Percentiles rank a stretch among this genome's conserved stretches.
These are phyloP conservation scores for Penicillium verrucosum DNA, from an alignment of 2,329 filamentous ascomycete genomes.

Conservation along the genomic window DNA sequence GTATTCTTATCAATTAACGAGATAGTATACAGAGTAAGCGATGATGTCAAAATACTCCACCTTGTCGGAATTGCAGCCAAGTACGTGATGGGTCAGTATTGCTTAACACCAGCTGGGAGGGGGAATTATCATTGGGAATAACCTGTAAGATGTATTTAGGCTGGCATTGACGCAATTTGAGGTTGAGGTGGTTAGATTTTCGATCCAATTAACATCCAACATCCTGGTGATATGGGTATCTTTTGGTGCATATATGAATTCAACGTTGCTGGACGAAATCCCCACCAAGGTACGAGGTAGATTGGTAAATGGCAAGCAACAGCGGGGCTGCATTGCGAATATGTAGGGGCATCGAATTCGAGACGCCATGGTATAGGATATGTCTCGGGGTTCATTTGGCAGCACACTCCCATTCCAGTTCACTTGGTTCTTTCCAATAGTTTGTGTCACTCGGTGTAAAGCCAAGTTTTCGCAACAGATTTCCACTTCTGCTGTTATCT, in stretches of 20 bases:
- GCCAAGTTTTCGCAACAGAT: constrained; percentile 23
- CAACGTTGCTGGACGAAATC: neutral
- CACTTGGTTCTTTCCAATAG: constrained; percentile 23
- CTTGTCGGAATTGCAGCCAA: constrained; percentile 1
- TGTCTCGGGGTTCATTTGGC: neutral
- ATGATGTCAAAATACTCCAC: constrained; percentile 6
- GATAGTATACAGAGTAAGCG: neutral
- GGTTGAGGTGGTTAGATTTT: neutral
- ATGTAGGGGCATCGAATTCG: neutral
- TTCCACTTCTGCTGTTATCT: constrained; percentile 22
- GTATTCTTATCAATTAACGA: neutral
- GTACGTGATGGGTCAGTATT: neutral
- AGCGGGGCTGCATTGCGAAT: neutral
- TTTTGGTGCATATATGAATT: neutral
- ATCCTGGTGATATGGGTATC: neutral
- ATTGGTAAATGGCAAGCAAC: neutral
- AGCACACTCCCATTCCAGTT: constrained; percentile 19
- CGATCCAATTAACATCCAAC: neutral
- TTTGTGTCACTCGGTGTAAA: constrained; percentile 20
- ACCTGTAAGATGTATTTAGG: neutral
- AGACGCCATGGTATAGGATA: neutral
- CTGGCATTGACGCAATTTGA: constrained; percentile 2
- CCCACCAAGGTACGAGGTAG: neutral
- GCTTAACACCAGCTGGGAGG: neutral
- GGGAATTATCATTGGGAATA: neutral